These are phyloP conservation scores for Alisma plantagoaquatica DNA, from an alignment of 106 monocot species.

Conservation along the genomic window DNA sequence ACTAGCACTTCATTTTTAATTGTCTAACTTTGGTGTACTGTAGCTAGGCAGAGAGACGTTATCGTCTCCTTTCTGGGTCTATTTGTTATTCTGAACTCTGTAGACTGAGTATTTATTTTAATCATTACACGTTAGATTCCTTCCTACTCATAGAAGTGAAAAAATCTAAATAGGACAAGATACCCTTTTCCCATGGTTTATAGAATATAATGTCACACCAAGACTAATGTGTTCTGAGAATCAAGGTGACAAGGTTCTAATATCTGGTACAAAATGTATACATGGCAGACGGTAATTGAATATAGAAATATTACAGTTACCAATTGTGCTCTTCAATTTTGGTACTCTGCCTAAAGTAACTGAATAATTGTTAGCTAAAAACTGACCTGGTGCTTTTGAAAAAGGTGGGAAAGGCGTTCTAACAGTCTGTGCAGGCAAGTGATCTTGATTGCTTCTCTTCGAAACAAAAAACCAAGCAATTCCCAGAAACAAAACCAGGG, in stretches of 20 bases:
- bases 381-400: slow-evolving; percentile 56
- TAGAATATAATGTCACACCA: background rate
- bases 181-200: no score
- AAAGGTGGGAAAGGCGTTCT: slow-evolving; percentile 26
- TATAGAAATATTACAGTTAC: background rate
- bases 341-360: no score
- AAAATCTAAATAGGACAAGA: no score
- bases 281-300: background rate
- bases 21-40: no score
- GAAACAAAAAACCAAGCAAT: slow-evolving; percentile 54
- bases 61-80: no score
- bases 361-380: no score
- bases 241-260: background rate
- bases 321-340: slow-evolving; percentile 5
- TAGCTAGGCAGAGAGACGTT: no score
- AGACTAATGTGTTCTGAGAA: background rate
- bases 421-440: slow-evolving; percentile 13
- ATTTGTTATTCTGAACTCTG: no score
- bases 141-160: no score
- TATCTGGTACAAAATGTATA: background rate
- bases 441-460: slow-evolving; percentile 18
- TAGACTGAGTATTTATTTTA: no score
- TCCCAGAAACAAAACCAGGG: slow-evolving; percentile 34
- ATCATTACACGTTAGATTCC: no score
- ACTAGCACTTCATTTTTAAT: no score